Base-by-base conservation (phyloP, 352 stramenopile genomes). In the Phytophthora rubi region DNA sequence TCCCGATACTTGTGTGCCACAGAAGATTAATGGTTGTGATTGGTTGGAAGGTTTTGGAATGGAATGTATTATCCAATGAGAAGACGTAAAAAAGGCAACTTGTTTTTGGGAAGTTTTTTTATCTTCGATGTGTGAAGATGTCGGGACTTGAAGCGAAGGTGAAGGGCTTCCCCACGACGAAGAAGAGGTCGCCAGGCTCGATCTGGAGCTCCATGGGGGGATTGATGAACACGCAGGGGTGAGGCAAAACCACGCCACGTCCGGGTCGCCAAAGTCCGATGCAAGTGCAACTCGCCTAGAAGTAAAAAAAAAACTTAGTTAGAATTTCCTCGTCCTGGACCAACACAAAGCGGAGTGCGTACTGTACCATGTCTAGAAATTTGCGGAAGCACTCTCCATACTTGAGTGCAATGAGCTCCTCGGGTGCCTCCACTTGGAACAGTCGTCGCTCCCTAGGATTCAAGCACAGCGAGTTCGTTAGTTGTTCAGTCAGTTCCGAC, bases 331-430 rank as follows among this genome's bases (percentile, higher is more conserved):
- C 42, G 42, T 48, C 42, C 16, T 21, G 18, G 6, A 48, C 16
- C 6, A 48, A 12, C 1, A 13, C 6, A 48, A 42, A 18, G 2
- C 4, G 8, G 1, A 52, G 12, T 13, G 59, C 72, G 44, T 61
- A 91, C 83, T 57, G 44, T 61, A 92, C 83, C 61, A 81, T 75
- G 32, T 91, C 82, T n/a, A 94, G 81, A 44, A 91, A 83, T 57
- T 88, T 89, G 58, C 87, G 83, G 48, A 92, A 91, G 53, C 82
- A 89, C 12, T 86, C 67, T 48, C 79, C 73, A 53, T 90, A 94
- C 13, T 62, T 75, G 30, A 82, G 69, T 9, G 77, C 75, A 4
- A 92, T 44, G 3, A 94, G 58, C 48, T 81, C 75, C 1, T 83
- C 72, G 1, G 83, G 82, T 0, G 72, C 83, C 39, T 88, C 75